Percentiles rank a stretch among this genome's conserved stretches.
Evolutionary conservation across 148 eudicot species (phyloP).

Genomic region (Rheum nobile): DNA sequence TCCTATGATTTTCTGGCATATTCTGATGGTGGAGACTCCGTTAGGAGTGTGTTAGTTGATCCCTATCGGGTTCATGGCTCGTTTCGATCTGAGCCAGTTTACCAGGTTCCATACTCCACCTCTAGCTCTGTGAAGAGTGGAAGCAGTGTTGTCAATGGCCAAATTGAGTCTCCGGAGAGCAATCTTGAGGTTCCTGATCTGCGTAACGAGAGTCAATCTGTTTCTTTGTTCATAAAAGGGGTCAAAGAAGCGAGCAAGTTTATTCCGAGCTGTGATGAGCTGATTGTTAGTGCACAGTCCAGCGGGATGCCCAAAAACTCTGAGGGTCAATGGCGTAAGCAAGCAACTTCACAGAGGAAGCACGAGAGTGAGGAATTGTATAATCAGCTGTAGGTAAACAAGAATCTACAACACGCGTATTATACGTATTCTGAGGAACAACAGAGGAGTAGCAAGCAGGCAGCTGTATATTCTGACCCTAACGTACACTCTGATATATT

Average conservation of each 20-base stretch:
- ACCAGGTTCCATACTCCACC: conserved; percentile 11
- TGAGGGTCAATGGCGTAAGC: conserved; percentile 1
- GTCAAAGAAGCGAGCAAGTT: conserved; percentile 3
- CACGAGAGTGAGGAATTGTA: conserved; percentile 11
- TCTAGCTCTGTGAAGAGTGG: conserved; percentile 19
- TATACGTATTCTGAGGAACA: conserved; percentile 26
- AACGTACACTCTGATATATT: conserved; percentile 42
- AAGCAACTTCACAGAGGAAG: conserved; percentile 9
- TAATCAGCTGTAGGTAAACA: conserved; percentile 27
- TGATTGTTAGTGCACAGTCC: not conserved
- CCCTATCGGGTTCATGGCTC: conserved; percentile 18
- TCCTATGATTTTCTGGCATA: conserved; percentile 6
- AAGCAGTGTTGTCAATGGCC: conserved; percentile 19
- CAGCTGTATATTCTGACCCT: conserved; percentile 41
- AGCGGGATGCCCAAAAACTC: conserved; percentile 9
- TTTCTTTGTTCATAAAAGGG: conserved; percentile 10
- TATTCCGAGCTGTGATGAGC: not conserved
- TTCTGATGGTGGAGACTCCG: conserved; percentile 8
- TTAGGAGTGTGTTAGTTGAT: conserved; percentile 24
- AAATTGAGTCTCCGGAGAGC: conserved; percentile 22
- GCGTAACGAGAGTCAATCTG: conserved; percentile 2
- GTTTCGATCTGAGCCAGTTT: conserved; percentile 2
- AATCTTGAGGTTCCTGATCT: not conserved
- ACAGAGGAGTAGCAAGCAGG: conserved; percentile 46
- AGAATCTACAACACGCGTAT: conserved; percentile 25